A percentile compares a stretch with the other conserved stretches of the same genome.
Conservation (phyloP, 805 yeast genomes). For the Myxozyma melibiosi region DNA sequence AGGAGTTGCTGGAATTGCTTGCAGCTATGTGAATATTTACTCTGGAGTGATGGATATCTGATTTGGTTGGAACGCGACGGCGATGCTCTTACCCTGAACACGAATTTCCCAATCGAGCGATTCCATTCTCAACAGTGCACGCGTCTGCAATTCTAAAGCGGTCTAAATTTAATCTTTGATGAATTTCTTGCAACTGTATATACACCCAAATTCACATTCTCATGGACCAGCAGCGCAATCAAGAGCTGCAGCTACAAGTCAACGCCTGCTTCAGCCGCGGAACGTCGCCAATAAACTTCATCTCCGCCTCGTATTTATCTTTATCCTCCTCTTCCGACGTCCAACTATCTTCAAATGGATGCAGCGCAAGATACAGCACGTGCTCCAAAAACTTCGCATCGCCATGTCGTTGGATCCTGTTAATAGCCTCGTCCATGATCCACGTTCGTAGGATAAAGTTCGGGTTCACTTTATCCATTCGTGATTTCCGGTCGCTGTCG, state of each 20-base stretch:
- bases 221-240: conserved; percentile 1
- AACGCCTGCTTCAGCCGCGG: conserved; percentile 60
- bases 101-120: too few relatives aligned
- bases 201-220: neutral
- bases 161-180: neutral
- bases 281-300: conserved; percentile 51
- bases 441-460: conserved; percentile 80
- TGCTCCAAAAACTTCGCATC: conserved; percentile 59
- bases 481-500: conserved; percentile 46
- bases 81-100: too few relatives aligned
- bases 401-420: conserved; percentile 53
- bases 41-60: too few relatives aligned
- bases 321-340: conserved; percentile 72
- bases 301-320: conserved; percentile 39
- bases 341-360: conserved; percentile 69
- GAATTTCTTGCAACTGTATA: neutral
- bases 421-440: conserved; percentile 82
- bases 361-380: conserved; percentile 66
- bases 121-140: neutral
- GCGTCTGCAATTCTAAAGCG: neutral
- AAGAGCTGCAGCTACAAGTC: conserved; percentile 68
- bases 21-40: too few relatives aligned
- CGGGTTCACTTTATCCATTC: conserved; percentile 65
- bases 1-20: too few relatives aligned
- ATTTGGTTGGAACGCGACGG: too few relatives aligned